phyloP scores from a whole-genome alignment of 2,329 filamentous ascomycete species.

The Delphinella strobiligena region DNA sequence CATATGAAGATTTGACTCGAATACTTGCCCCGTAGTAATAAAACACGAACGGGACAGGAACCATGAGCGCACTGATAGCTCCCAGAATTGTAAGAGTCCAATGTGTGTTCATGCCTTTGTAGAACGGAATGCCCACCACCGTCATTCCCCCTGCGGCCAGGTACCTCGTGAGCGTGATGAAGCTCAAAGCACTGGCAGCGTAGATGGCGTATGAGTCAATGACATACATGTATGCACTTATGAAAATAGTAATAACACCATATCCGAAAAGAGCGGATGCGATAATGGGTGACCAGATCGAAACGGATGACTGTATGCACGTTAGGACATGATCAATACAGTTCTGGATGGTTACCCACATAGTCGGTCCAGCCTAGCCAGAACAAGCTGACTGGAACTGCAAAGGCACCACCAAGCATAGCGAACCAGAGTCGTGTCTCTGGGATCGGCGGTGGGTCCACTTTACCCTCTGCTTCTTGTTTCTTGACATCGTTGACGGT shows the following conservation, averaged over 20 bases:
- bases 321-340: constrained; percentile 4
- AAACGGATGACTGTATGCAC: constrained; percentile 24
- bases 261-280: constrained; percentile 34
- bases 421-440: constrained; percentile 33
- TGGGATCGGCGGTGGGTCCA: constrained; percentile 4
- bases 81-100: constrained; percentile 31
- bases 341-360: background rate
- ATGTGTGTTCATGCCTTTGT: constrained; percentile 27
- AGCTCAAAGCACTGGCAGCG: constrained; percentile 30
- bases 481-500: constrained; percentile 7
- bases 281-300: constrained; percentile 34
- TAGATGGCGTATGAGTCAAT: constrained; percentile 30
- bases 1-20: constrained; percentile 11
- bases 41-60: constrained; percentile 14
- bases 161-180: constrained; percentile 21
- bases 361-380: constrained; percentile 41
- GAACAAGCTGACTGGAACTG: constrained; percentile 36
- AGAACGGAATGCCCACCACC: constrained; percentile 28
- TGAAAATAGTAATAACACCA: constrained; percentile 34
- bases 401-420: constrained; percentile 28
- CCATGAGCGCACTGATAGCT: constrained; percentile 17
- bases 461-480: constrained; percentile 6
- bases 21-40: constrained; percentile 13
- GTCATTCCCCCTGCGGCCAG: constrained; percentile 28
- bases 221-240: constrained; percentile 24